A percentile compares a stretch with the other conserved stretches of the same genome.
These are phyloP conservation scores for Xanthoconium stramineum DNA, from an alignment of 768 basidiomycete genomes.

Conservation along the genomic window DNA sequence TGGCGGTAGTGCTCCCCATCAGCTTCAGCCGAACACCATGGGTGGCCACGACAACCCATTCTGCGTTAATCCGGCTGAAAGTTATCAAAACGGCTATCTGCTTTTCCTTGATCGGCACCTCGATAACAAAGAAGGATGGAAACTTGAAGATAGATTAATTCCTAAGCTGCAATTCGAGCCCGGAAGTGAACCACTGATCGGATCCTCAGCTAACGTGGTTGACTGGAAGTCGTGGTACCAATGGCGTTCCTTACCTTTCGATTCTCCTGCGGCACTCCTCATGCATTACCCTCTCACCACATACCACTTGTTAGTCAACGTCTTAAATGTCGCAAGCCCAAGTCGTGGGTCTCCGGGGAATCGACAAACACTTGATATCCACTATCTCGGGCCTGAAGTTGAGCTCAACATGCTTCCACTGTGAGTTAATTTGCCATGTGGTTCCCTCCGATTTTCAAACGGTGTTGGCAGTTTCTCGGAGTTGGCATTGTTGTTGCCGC, in stretches of 20 bases:
- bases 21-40: conserved; percentile 17
- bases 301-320: conserved; percentile 36
- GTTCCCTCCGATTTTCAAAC: background rate
- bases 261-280: conserved; percentile 42
- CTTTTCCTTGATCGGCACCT: conserved; percentile 31
- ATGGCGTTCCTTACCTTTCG: conserved; percentile 43
- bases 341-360: conserved; percentile 14
- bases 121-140: conserved; percentile 37
- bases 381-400: conserved; percentile 40
- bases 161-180: conserved; percentile 32
- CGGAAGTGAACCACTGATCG: conserved; percentile 25
- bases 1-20: conserved; percentile 34
- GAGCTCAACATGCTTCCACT: conserved; percentile 40
- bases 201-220: conserved; percentile 27
- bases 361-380: conserved; percentile 31
- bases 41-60: conserved; percentile 1
- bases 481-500: conserved; percentile 41
- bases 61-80: conserved; percentile 9
- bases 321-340: conserved; percentile 32
- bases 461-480: conserved; percentile 39
- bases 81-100: conserved; percentile 33
- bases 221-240: conserved; percentile 45
- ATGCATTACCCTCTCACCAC: conserved; percentile 43
- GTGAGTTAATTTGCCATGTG: conserved; percentile 25
- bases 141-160: conserved; percentile 32